Evolutionary conservation across 169 alveolate genomes (phyloP), one percentile per base, ranked within the genome.

Genomic region (Besnoitia besnoiti): DNA sequence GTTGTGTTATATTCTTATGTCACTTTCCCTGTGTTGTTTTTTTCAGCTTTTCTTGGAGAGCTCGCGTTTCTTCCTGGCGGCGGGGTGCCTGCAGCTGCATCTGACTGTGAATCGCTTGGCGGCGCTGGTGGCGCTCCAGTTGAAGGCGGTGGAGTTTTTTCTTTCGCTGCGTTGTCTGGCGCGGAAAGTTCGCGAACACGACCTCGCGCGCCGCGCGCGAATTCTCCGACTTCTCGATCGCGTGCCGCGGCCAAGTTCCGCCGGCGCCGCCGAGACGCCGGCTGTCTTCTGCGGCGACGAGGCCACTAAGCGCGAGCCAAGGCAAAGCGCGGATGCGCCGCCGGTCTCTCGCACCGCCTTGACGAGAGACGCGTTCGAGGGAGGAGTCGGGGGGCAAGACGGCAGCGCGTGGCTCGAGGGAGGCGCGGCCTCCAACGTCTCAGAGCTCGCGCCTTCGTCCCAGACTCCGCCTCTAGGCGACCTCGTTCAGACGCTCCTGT

Each of bases 91-190:
- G 44, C 92, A 89, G 76, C 82, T 75, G 76, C 94, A 91, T 30
- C 10, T 85, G 84, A 73, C 85, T 30, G 51, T 85, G 51, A 61
- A 90, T 85, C 91, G 94, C 27, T 62, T 84, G 42, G 94, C 92
- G 14, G 94, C 94, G n/a, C 85, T 91, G 24, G 91, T 91, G 33
- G 94, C 94, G 51, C 90, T 91, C 76, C 94, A 91, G 89, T 89
- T 84, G 84, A 61, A 85, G 27, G 91, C 94, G 0, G 92, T 91
- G 51, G 91, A 91, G 79, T 49, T 85, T n/a, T 80, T 49, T 42
- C 92, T 91, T 37, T 59, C 94, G 27, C 91, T 89, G 27, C 82
- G 84, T 76, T 51, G 85, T 80, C 39, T 90, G 87, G 73, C 55
- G 82, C 89, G 61, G 50, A 40, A 77, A 76, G 89, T 50, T 39